Conservation (phyloP, 169 alveolate species). For the Eimeria acervulina region DNA sequence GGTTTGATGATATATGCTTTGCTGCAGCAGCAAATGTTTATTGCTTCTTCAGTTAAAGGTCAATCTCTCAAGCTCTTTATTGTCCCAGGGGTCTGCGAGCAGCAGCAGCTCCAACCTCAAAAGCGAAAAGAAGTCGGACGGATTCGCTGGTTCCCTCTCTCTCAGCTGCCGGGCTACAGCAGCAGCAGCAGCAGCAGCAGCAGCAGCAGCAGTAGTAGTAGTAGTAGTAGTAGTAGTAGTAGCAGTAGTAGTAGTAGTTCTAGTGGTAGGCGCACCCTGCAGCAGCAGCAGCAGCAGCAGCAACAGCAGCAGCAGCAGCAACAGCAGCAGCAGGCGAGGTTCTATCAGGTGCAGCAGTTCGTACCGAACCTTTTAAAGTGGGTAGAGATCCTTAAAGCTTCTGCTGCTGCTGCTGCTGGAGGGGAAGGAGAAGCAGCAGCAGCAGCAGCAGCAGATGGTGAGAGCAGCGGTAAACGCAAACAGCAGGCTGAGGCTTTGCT, state of each 20-base stretch:
- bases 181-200: too few relatives aligned
- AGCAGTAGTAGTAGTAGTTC: not conserved
- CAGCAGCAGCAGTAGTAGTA: too few relatives aligned
- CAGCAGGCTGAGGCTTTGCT: not conserved
- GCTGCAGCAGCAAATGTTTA: too few relatives aligned
- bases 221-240: too few relatives aligned
- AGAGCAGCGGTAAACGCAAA: not conserved
- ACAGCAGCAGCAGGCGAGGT: not conserved
- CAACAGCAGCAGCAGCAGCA: too few relatives aligned
- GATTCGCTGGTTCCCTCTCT: not conserved
- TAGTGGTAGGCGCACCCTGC: not conserved
- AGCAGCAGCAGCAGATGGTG: too few relatives aligned
- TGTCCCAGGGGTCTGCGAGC: too few relatives aligned
- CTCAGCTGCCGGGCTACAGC: not conserved
- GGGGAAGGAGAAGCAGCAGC: slow-evolving; percentile 2
- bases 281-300: too few relatives aligned
- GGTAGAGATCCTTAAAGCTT: not conserved
- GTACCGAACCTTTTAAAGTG: slow-evolving; percentile 52
- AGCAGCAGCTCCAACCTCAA: too few relatives aligned
- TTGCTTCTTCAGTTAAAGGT: too few relatives aligned
- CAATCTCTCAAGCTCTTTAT: too few relatives aligned
- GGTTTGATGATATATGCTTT: not conserved
- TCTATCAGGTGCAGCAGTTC: slow-evolving; percentile 74
- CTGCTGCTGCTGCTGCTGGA: not conserved
- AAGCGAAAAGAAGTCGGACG: too few relatives aligned